Evolutionary conservation across 768 basidiomycete genomes (phyloP).

Genomic region (Boletus reticulatus): DNA sequence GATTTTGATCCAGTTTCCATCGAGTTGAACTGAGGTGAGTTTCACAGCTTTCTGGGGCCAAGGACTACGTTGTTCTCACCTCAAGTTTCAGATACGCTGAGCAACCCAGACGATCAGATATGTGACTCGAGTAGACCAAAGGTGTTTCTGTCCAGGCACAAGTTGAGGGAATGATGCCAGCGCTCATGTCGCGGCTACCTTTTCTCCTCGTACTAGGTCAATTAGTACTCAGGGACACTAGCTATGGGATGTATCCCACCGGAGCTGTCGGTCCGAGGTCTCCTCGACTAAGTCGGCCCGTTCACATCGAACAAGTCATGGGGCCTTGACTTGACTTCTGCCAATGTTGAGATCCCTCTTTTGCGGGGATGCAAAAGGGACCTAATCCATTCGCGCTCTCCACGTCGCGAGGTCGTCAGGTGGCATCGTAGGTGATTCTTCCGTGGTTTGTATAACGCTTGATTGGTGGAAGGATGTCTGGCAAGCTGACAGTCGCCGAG

Average conservation of each 20-base stretch:
- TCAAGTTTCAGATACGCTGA: constrained; percentile 73
- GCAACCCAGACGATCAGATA: constrained; percentile 52
- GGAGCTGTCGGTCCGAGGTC: not conserved
- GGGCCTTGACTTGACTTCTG: not conserved
- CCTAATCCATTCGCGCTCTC: constrained; percentile 21
- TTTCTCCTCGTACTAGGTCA: too few species aligned
- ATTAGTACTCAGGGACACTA: not conserved
- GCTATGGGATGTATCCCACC: not conserved
- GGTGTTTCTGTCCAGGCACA: constrained; percentile 63
- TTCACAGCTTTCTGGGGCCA: not conserved
- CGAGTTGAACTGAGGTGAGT: not conserved
- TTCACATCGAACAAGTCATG: not conserved
- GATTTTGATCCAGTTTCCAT: not conserved
- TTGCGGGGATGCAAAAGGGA: constrained; percentile 51
- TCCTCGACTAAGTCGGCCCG: not conserved
- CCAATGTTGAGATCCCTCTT: constrained; percentile 46
- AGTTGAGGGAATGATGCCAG: not conserved
- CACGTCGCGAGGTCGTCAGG: constrained; percentile 10
- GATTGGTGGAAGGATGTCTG: constrained; percentile 8
- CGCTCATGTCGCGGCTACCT: constrained; percentile 4
- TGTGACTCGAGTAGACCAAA: constrained; percentile 54
- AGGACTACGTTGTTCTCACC: constrained; percentile 34
- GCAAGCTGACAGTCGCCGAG: not conserved
- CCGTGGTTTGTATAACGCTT: constrained; percentile 9
- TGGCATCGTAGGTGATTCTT: constrained; percentile 7